These are phyloP conservation scores for Helichrysum umbraculigerum DNA, from an alignment of 129 eudicot species.

Conservation along the genomic window DNA sequence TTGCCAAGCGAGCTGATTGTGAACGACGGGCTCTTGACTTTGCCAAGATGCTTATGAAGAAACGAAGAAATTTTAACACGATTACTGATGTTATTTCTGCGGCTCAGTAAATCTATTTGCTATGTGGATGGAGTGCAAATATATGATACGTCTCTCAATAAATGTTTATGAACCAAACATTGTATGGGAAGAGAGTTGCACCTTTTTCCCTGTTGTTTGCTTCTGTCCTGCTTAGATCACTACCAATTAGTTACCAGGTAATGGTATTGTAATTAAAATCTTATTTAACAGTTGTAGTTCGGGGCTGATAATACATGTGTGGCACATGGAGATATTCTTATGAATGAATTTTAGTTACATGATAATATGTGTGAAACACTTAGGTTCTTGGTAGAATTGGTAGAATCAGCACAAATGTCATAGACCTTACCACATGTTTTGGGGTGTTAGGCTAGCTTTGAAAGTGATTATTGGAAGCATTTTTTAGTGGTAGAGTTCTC, in stretches of 20 bases:
- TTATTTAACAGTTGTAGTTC: not conserved
- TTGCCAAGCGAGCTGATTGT: conserved; percentile 64
- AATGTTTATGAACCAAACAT: conserved; percentile 16
- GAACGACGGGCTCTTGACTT: conserved; percentile 80
- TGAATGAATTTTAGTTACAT: not conserved
- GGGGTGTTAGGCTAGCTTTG: not conserved
- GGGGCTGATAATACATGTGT: conserved; percentile 10
- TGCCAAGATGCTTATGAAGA: conserved; percentile 76
- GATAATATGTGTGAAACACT: not conserved
- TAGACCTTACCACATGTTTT: not conserved
- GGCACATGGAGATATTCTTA: not conserved
- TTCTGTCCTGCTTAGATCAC: conserved; percentile 19
- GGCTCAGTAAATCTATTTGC: conserved; percentile 33
- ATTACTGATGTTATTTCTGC: conserved; percentile 68
- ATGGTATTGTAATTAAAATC: conserved; percentile 24
- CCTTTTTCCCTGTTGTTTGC: conserved; percentile 8
- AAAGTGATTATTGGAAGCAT: not conserved
- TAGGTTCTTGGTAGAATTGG: conserved; percentile 17
- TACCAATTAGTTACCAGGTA: conserved; percentile 8
- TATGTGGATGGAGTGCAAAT: conserved; percentile 24
- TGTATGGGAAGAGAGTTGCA: not conserved
- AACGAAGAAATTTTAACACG: conserved; percentile 49
- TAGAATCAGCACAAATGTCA: not conserved
- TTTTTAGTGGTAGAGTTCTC: conserved; percentile 73
- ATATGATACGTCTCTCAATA: not conserved